Percentiles rank a stretch among this genome's conserved stretches.
phyloP scores from a whole-genome alignment of 768 basidiomycete species.

The Hydnum rufescens region DNA sequence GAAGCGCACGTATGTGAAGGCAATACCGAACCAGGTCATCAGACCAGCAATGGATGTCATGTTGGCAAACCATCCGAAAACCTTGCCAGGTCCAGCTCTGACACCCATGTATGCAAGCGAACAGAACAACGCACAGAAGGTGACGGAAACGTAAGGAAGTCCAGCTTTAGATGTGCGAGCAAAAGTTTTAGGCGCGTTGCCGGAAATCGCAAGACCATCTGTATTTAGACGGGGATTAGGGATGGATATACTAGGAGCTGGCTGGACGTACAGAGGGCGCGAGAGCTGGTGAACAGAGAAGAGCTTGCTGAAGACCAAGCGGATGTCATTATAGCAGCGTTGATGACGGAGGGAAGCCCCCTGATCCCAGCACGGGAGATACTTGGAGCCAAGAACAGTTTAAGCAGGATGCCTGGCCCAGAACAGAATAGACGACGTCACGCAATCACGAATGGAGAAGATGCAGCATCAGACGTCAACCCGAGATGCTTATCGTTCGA shows the following conservation, averaged over 20 bases:
- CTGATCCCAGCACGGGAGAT: slow-evolving; percentile 57
- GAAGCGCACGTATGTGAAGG: slow-evolving; percentile 64
- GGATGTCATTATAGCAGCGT: slow-evolving; percentile 64
- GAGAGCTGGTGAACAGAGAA: slow-evolving; percentile 74
- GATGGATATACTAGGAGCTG: slow-evolving; percentile 27
- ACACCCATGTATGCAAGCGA: slow-evolving; percentile 66
- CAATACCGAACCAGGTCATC: slow-evolving; percentile 68
- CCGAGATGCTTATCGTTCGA: slow-evolving; percentile 38
- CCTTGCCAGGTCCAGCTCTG: slow-evolving; percentile 39
- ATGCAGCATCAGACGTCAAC: slow-evolving; percentile 33
- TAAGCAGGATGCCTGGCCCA: slow-evolving; percentile 23
- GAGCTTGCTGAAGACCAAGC: slow-evolving; percentile 86
- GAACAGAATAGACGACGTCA: no score
- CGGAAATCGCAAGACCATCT: slow-evolving; percentile 60
- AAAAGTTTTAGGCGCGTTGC: slow-evolving; percentile 74
- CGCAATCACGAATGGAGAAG: slow-evolving; percentile 89
- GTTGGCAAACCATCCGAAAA: slow-evolving; percentile 53
- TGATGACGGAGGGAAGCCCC: slow-evolving; percentile 61
- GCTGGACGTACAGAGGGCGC: no score
- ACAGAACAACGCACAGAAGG: slow-evolving; percentile 47
- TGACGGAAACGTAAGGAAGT: slow-evolving; percentile 53
- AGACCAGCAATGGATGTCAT: slow-evolving; percentile 42
- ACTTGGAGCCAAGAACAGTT: neutral
- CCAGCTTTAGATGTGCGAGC: slow-evolving; percentile 45
- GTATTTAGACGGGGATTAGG: no score